These are phyloP conservation scores for Puya raimondii DNA, from an alignment of 176 grass and related monocot genomes.

Conservation along the genomic window DNA sequence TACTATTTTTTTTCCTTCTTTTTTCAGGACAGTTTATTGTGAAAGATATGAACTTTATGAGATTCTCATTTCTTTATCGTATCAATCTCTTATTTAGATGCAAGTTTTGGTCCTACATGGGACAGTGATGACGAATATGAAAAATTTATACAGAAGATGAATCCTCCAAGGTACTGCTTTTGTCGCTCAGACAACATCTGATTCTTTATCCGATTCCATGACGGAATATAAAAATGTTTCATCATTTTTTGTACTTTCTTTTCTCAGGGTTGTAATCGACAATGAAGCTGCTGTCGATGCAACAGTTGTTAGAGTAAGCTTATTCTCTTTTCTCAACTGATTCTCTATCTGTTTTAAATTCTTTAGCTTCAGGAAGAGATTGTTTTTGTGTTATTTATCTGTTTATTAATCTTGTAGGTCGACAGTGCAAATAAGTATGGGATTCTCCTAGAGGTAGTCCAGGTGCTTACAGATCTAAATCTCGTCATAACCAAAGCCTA, in stretches of 20 bases:
- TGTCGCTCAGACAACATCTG: not conserved
- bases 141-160: constrained; percentile 84
- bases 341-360: not conserved
- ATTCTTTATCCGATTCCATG: not conserved
- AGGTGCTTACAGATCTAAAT: constrained; percentile 68
- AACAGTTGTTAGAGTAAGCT: constrained; percentile 60
- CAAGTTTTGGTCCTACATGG: constrained; percentile 42
- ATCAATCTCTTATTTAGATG: constrained; percentile 36
- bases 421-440: constrained; percentile 70
- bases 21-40: not conserved
- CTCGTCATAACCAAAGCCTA: constrained; percentile 71
- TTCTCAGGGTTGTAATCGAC: constrained; percentile 51
- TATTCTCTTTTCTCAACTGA: not conserved
- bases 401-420: constrained; percentile 27
- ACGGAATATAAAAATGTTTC: not conserved
- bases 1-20: not conserved
- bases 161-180: constrained; percentile 56
- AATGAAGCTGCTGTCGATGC: constrained; percentile 41
- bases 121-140: constrained; percentile 88
- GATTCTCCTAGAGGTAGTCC: constrained; percentile 67
- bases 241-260: constrained; percentile 8
- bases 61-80: not conserved
- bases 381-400: not conserved
- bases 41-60: not conserved
- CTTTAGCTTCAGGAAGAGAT: not conserved